Evolutionary conservation across 345 rosid species (phyloP).

Genomic region (Diplotaxis tenuifolia): DNA sequence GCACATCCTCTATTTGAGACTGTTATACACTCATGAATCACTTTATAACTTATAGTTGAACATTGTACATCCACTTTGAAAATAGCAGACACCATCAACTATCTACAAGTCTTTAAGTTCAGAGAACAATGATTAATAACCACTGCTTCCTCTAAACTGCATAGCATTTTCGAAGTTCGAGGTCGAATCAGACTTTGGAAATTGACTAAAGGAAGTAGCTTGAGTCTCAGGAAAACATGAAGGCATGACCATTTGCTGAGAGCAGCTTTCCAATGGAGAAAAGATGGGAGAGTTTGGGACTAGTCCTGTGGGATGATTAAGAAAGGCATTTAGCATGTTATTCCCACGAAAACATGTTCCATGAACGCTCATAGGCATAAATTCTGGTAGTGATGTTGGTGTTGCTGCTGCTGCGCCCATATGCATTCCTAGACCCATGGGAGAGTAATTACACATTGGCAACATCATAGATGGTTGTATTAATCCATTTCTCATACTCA

Average conservation of each 20-base stretch:
- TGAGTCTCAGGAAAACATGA: constrained; percentile 28
- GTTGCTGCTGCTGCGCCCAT: constrained; percentile 4
- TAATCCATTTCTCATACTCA: constrained; percentile 50
- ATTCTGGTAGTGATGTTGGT: constrained; percentile 4
- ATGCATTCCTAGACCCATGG: constrained; percentile 25
- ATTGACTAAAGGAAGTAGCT: constrained; percentile 20
- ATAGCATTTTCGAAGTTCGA: constrained; percentile 13
- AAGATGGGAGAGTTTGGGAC: constrained; percentile 14
- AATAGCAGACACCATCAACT: constrained; percentile 4
- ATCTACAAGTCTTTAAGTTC: not conserved
- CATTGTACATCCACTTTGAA: not conserved
- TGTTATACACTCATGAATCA: not conserved
- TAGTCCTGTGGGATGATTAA: constrained; percentile 17
- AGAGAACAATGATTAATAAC: not conserved
- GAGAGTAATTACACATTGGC: constrained; percentile 13
- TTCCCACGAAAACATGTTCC: not conserved
- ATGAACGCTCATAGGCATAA: constrained; percentile 14
- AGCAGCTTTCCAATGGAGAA: constrained; percentile 22
- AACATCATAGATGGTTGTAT: constrained; percentile 30
- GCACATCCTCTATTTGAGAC: not conserved
- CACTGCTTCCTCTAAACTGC: constrained; percentile 22
- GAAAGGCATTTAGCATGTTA: not conserved
- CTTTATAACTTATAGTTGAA: not conserved
- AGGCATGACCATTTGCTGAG: constrained; percentile 12
- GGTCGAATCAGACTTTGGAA: constrained; percentile 11